Conservation (phyloP, 1,284 basidiomycete genomes). For the Polyporus tsugae region DNA sequence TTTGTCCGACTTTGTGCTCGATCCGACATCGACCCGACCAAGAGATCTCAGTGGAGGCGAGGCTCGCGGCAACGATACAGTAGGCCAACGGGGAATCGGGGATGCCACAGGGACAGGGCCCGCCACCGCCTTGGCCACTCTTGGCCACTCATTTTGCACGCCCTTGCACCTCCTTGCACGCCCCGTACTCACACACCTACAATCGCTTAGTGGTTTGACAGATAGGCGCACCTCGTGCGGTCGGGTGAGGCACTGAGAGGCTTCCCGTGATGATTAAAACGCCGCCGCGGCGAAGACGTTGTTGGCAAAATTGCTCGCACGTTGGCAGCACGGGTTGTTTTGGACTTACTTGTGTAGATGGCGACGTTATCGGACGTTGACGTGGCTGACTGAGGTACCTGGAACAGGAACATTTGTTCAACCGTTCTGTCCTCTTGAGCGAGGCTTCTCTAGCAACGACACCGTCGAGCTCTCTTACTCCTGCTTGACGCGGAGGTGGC, state of each 20-base stretch:
- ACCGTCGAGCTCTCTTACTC: neutral
- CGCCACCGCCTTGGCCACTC: neutral
- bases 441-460: neutral
- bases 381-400: neutral
- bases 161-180: no score
- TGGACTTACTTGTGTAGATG: neutral
- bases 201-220: neutral
- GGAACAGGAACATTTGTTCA: neutral
- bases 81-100: neutral
- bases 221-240: neutral
- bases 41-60: no score
- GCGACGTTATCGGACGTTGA: neutral
- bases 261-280: neutral
- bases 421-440: neutral
- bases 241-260: neutral
- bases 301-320: neutral
- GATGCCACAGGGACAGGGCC: neutral
- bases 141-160: neutral
- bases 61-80: no score
- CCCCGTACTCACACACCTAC: no score
- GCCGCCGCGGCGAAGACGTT: neutral
- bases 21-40: neutral
- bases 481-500: neutral
- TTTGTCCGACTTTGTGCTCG: neutral
- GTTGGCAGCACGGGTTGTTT: neutral